Evolutionary conservation across 495 filamentous ascomycete species (phyloP).

Genomic region (Xylaria grammica): DNA sequence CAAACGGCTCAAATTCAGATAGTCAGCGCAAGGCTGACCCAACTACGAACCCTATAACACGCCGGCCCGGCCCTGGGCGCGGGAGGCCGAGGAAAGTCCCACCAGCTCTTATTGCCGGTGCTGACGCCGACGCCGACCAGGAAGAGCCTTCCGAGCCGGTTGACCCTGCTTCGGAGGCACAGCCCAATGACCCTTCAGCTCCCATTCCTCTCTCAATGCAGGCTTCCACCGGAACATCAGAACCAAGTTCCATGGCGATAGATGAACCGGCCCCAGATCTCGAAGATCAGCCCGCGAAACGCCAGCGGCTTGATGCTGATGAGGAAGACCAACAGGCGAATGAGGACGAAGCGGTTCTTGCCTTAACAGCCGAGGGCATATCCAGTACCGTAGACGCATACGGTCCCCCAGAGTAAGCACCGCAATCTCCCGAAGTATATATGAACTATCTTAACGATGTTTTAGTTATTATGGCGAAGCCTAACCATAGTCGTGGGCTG

Average conservation of each 20-base stretch:
- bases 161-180: conserved; percentile 18
- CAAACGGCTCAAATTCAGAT: conserved; percentile 26
- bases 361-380: conserved; percentile 45
- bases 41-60: conserved; percentile 53
- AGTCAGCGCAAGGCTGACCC: conserved; percentile 46
- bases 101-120: conserved; percentile 13
- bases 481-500: conserved; percentile 26
- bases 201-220: conserved; percentile 22
- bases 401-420: conserved; percentile 42
- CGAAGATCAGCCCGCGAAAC: conserved; percentile 43
- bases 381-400: conserved; percentile 39
- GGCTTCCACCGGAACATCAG: conserved; percentile 18
- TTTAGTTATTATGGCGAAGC: conserved; percentile 43
- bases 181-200: conserved; percentile 21
- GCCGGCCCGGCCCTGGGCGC: conserved; percentile 54
- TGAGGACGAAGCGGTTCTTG: conserved; percentile 48
- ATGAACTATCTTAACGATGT: conserved; percentile 13
- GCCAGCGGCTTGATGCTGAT: conserved; percentile 39
- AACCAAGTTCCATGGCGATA: conserved; percentile 28
- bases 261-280: conserved; percentile 28
- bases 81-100: conserved; percentile 51
- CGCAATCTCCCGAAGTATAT: not conserved
- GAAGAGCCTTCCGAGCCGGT: conserved; percentile 13
- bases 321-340: conserved; percentile 23
- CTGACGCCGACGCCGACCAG: conserved; percentile 16